Evolutionary conservation across 2,329 filamentous ascomycete species (phyloP), one percentile per base, ranked within the genome.

Genomic region (Penicillium olsonii): DNA sequence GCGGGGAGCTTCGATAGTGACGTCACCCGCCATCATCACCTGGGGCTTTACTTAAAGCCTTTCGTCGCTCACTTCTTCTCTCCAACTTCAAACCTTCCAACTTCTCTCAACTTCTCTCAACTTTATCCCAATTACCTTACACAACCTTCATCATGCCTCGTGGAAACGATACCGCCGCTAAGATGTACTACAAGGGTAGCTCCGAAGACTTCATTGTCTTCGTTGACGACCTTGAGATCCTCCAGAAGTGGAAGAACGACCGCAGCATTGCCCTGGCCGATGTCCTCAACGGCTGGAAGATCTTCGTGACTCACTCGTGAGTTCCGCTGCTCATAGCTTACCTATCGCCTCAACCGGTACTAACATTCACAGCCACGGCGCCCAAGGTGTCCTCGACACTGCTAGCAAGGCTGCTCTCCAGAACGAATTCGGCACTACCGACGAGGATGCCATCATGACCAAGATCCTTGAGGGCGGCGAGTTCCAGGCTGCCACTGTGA

Each of bases 241-340:
- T 90, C 64, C 78, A 88, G 73, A 85, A 92, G 72, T 97, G 92
- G 92, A 84, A 85, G 78, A 76, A 69, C 4, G 92, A 97, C 78
- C 85, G 83, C 68, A 85, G 82, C 24, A 77, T 94, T 24, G 88
- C 94, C 31, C 76, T 97, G 40, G 82, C 88, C 1, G 85, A 96
- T 65, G 92, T 99, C 48, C 82, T 97, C 48, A 90, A 86, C 50
- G 81, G 87, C 7, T 97, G 90, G 80, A 89, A 95, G 80, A 80
- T 99, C 66, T 95, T 96, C 66, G 78, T 87, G 37, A 95, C 91
- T 29, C 88, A 95, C 78, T 88, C 87, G 92, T 96, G 81, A 76
- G 88, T 78, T 48, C 44, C 20, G 43, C 12, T 14, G 8, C 24
- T 15, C 26, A 1, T 8, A 18, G 10, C 14, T 15, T 19, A n/a